These are phyloP conservation scores for Fusarium buxicola DNA, from an alignment of 2,329 filamentous ascomycete species.

Conservation along the genomic window DNA sequence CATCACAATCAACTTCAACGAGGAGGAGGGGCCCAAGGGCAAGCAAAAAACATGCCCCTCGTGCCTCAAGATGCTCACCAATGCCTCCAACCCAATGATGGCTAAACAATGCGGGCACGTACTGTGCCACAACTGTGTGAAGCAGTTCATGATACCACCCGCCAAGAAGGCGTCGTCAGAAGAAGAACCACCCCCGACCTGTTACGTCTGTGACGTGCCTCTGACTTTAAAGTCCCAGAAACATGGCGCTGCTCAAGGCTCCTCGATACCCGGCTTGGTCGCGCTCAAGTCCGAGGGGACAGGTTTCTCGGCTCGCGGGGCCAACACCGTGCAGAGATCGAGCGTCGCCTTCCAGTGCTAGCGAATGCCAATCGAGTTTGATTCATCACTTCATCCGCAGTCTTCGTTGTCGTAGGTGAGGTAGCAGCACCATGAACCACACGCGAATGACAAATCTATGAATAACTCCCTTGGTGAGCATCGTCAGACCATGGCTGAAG, in stretches of 20 bases:
- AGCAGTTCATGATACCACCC: conserved; percentile 79
- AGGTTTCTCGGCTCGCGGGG: conserved; percentile 89
- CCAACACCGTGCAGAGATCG: conserved; percentile 81
- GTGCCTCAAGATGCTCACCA: conserved; percentile 85
- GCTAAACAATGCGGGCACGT: conserved; percentile 93
- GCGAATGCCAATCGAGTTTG: conserved; percentile 14
- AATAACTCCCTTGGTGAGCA: conserved; percentile 84
- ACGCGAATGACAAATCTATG: conserved; percentile 77
- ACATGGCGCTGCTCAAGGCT: conserved; percentile 61
- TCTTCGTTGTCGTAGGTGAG: conserved; percentile 42
- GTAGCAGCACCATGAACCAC: conserved; percentile 67
- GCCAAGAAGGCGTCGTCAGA: conserved; percentile 55
- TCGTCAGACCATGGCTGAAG: conserved; percentile 86
- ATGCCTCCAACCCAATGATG: conserved; percentile 83
- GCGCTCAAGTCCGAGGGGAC: conserved; percentile 88
- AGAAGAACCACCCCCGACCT: conserved; percentile 62
- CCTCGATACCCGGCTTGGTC: conserved; percentile 77
- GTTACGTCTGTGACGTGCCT: conserved; percentile 89
- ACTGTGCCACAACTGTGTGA: conserved; percentile 84
- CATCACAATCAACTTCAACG: conserved; percentile 80
- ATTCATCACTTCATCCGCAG: conserved; percentile 33
- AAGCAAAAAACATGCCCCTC: conserved; percentile 75
- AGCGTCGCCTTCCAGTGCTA: conserved; percentile 87
- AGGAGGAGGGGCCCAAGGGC: conserved; percentile 68
- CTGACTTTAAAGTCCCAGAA: conserved; percentile 66